Conservation (phyloP, 352 stramenopile species). For the Pythium plurisporium region DNA sequence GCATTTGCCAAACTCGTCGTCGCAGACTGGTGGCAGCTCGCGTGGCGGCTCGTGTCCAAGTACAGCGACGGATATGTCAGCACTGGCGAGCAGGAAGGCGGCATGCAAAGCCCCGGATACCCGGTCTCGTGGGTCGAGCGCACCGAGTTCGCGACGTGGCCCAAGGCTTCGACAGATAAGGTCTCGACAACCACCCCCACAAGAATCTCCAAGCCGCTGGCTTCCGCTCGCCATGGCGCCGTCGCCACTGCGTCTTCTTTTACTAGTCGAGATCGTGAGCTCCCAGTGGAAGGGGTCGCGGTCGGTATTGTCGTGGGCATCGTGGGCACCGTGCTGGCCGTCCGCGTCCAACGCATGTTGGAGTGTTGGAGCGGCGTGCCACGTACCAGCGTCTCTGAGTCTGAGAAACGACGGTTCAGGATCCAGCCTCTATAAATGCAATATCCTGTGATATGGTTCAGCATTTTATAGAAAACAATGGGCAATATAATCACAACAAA, state of each 20-base stretch:
- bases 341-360: background rate
- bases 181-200: constrained; percentile 87
- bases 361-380: background rate
- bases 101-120: constrained; percentile 56
- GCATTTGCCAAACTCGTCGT: constrained; percentile 53
- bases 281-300: background rate
- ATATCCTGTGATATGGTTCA: background rate
- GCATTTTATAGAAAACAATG: background rate
- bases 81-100: constrained; percentile 41
- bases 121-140: constrained; percentile 47
- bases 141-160: constrained; percentile 54
- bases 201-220: no score
- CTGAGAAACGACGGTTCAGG: background rate
- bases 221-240: no score
- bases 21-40: constrained; percentile 52
- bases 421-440: background rate
- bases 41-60: constrained; percentile 62
- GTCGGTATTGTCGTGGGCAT: constrained; percentile 3
- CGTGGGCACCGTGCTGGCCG: background rate
- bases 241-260: constrained; percentile 1
- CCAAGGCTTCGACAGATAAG: no score
- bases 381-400: constrained; percentile 14
- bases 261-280: background rate
- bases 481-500: background rate
- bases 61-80: constrained; percentile 71